Percentiles rank a stretch among this genome's conserved stretches.
Evolutionary conservation across 805 yeast species (phyloP).

Genomic region (Saturnispora hagleri): DNA sequence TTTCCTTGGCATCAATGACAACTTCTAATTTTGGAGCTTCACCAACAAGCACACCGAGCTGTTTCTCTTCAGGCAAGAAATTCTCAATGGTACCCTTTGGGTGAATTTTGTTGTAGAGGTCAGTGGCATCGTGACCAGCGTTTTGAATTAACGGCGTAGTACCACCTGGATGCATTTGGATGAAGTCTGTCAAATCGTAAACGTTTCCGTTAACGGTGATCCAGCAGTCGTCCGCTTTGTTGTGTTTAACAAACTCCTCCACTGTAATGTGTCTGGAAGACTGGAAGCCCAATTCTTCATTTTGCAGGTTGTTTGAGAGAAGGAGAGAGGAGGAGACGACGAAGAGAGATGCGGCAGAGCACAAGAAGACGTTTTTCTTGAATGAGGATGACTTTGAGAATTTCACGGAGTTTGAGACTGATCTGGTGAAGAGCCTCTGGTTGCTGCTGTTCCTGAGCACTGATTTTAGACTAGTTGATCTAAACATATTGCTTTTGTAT

Average conservation of each 20-base stretch:
- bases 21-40: slow-evolving; percentile 28
- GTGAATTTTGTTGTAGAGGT: slow-evolving; percentile 81
- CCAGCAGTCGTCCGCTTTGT: slow-evolving; percentile 65
- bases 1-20: slow-evolving; percentile 33
- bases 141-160: slow-evolving; percentile 32
- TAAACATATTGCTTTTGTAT: not conserved
- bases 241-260: slow-evolving; percentile 41
- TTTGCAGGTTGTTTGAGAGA: not conserved
- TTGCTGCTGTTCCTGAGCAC: not conserved
- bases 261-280: slow-evolving; percentile 18
- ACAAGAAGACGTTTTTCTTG: not conserved
- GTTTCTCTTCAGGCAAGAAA: slow-evolving; percentile 48
- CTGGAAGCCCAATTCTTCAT: slow-evolving; percentile 7
- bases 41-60: slow-evolving; percentile 43
- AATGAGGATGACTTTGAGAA: not conserved
- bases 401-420: not conserved
- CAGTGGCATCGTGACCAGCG: slow-evolving; percentile 48
- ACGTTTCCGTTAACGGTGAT: slow-evolving; percentile 74
- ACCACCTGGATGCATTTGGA: slow-evolving; percentile 44
- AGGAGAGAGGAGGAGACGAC: not conserved
- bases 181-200: slow-evolving; percentile 60
- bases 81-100: slow-evolving; percentile 74
- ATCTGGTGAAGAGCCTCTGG: not conserved
- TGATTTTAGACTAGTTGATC: not conserved
- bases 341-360: not conserved